Conservation (phyloP, 2,329 filamentous ascomycete species). For the Ophiostoma pallidulum region DNA sequence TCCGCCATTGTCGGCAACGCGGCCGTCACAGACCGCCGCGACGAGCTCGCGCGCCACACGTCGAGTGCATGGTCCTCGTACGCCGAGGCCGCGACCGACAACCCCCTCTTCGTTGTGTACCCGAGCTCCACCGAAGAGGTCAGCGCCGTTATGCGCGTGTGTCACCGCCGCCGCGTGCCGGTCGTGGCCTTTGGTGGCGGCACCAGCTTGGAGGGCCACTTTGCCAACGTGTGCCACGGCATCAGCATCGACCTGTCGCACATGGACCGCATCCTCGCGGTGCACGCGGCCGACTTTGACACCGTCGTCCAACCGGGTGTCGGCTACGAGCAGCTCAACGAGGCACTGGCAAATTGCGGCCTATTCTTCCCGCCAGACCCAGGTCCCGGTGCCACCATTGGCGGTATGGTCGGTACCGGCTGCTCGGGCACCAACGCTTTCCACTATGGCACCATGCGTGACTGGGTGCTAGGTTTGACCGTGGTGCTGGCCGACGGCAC, state of each 20-base stretch:
- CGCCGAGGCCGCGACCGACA: slow-evolving; percentile 35
- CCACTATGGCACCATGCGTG: slow-evolving; percentile 66
- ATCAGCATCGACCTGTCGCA: slow-evolving; percentile 67
- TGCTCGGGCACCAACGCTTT: slow-evolving; percentile 54
- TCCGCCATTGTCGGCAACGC: slow-evolving; percentile 52
- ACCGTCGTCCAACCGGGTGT: slow-evolving; percentile 63
- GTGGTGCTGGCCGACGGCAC: slow-evolving; percentile 54
- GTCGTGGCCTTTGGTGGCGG: slow-evolving; percentile 58
- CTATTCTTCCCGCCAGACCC: slow-evolving; percentile 82
- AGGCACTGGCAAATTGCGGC: slow-evolving; percentile 54
- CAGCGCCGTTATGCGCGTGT: slow-evolving; percentile 75
- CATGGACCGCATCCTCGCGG: slow-evolving; percentile 61
- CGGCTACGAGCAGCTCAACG: slow-evolving; percentile 71
- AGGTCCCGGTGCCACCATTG: slow-evolving; percentile 74
- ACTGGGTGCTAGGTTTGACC: slow-evolving; percentile 58
- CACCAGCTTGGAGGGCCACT: slow-evolving; percentile 71
- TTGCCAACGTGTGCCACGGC: slow-evolving; percentile 61
- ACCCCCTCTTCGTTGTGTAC: slow-evolving; percentile 61
- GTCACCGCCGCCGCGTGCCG: slow-evolving; percentile 67
- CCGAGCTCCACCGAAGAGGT: slow-evolving; percentile 73
- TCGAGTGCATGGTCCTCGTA: slow-evolving; percentile 56
- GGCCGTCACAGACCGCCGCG: slow-evolving; percentile 49
- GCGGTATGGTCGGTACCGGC: slow-evolving; percentile 63
- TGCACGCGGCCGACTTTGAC: slow-evolving; percentile 61
- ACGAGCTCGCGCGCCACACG: slow-evolving; percentile 46